Evolutionary conservation across 176 grass and related monocot genomes (phyloP), one percentile per base, ranked within the genome.

Genomic region (Dactylis glomerata): DNA sequence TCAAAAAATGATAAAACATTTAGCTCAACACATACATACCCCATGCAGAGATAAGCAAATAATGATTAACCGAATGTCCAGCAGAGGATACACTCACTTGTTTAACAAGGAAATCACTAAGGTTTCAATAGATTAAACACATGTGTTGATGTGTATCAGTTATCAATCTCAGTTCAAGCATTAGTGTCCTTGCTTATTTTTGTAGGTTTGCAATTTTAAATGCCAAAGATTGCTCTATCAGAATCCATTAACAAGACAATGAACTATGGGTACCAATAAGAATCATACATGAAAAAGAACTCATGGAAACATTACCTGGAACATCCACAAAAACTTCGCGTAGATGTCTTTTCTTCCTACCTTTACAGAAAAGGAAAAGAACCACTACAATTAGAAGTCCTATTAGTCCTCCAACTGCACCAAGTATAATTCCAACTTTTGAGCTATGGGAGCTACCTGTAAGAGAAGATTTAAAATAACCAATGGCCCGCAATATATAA

Each of bases 311-410:
- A 68, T 13, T 78, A 90, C 96, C 96, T 90, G 96, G n/a, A 83
- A 99, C 96, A 91, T 99, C 96, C 30, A 96, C 93, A 96, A 95
- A 99, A 76, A 93, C 55, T 82, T 96, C 93, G 10, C 68, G 59
- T 72, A 85, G 76, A 88, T 85, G 38, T 24, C 70, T 78, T 84
- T 94, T 94, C 45, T 77, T 99, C 76, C 88, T 93, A 76, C 91
- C 76, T 63, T 84, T 94, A 85, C 77, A 99, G 47, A 99, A 69
- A 83, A 96, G 71, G 85, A 94, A 93, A 46, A 92, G 10, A 82
- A 76, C 86, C 52, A 81, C 91, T 75, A 99, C 66, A 45, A 88
- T 49, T 36, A 99, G 76, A 72, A 99, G 65, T 47, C 65, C 86
- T 86, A 92, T 85, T 22, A 86, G 69, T 82, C 83, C 96, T 94